Percentiles rank a stretch among this genome's conserved stretches.
Evolutionary conservation across 352 stramenopile species (phyloP).

Genomic region (Pythium oligandrum): DNA sequence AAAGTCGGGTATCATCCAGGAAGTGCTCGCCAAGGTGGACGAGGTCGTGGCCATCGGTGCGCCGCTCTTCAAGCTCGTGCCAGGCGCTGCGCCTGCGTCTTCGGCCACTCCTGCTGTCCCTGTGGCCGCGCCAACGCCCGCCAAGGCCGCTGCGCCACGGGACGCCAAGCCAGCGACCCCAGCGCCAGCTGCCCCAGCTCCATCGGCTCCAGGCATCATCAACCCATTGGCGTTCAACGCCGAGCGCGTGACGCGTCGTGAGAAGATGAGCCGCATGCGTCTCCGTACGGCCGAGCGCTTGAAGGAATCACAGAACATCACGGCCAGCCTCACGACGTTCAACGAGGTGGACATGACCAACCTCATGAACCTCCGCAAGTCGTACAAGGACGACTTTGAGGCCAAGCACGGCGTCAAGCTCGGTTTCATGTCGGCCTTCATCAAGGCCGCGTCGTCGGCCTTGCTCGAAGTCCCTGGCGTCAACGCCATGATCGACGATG

Average conservation of each 20-base stretch:
- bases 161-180: constrained; percentile 16
- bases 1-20: constrained; percentile 84
- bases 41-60: constrained; percentile 94
- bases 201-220: constrained; percentile 18
- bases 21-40: constrained; percentile 92
- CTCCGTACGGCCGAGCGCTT: constrained; percentile 95
- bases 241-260: constrained; percentile 58
- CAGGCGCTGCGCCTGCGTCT: constrained; percentile 47
- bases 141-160: constrained; percentile 11
- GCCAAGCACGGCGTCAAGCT: constrained; percentile 98
- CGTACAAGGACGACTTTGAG: constrained; percentile 96
- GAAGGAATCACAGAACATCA: constrained; percentile 98
- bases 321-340: constrained; percentile 98
- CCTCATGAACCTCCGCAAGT: constrained; percentile 92
- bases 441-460: constrained; percentile 93
- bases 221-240: constrained; percentile 48
- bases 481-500: constrained; percentile 98
- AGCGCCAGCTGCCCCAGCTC: constrained; percentile 16
- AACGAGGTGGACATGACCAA: constrained; percentile 99
- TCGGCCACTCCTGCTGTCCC: constrained; percentile 22
- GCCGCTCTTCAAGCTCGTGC: constrained; percentile 87
- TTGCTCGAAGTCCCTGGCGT: constrained; percentile 94
- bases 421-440: constrained; percentile 99
- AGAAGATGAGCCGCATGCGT: constrained; percentile 99
- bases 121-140: constrained; percentile 13